Conservation (phyloP, 2,329 filamentous ascomycete species). For the Penicillium thymicola region DNA sequence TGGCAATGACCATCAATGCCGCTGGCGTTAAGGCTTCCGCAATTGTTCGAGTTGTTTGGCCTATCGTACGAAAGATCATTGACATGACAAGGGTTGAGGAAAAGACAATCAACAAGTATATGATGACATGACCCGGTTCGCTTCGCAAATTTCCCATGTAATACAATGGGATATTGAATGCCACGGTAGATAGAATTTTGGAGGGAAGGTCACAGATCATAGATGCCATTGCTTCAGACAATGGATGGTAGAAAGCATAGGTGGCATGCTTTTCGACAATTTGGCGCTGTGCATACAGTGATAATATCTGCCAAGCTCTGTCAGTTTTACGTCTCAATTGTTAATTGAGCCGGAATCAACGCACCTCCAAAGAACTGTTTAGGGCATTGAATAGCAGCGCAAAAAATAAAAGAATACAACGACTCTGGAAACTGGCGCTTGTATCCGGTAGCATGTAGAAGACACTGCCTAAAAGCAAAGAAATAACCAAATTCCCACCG, state of each 20-base stretch:
- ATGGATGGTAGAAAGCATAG: slow-evolving; percentile 88
- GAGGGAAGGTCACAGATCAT: neutral
- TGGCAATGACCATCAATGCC: slow-evolving; percentile 51
- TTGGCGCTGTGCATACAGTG: slow-evolving; percentile 48
- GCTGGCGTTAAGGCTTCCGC: slow-evolving; percentile 61
- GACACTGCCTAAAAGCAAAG: neutral
- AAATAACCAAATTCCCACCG: neutral
- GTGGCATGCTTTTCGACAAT: slow-evolving; percentile 89
- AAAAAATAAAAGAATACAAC: neutral
- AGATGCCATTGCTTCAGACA: slow-evolving; percentile 30
- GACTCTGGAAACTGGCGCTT: neutral
- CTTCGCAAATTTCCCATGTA: neutral
- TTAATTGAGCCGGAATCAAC: neutral
- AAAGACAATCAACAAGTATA: neutral
- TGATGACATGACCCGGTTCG: neutral
- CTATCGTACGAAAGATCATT: slow-evolving; percentile 58
- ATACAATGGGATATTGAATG: neutral
- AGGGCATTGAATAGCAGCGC: neutral
- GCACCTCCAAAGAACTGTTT: neutral
- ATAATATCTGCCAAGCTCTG: neutral
- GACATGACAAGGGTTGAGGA: slow-evolving; percentile 51
- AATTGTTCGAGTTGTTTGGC: slow-evolving; percentile 57
- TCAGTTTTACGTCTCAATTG: neutral
- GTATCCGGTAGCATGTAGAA: neutral
- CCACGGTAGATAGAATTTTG: neutral